phyloP scores from a whole-genome alignment of 768 basidiomycete genomes.

The Amanita pallidorosea region DNA sequence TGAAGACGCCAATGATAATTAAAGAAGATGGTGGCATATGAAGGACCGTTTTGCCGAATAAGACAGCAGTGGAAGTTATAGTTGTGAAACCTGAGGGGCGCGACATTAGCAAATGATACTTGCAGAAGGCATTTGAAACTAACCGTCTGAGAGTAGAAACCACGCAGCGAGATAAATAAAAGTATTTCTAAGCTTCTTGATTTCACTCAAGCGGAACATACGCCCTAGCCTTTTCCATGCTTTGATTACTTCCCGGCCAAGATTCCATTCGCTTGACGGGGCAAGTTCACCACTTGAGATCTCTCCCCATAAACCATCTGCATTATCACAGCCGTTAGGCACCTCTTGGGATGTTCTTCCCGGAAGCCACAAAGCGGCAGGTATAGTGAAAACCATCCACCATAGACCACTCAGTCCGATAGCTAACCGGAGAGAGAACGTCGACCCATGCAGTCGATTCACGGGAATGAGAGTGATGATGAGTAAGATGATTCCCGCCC shows the following conservation, averaged over 20 bases:
- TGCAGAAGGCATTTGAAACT: not conserved
- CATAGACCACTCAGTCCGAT: conserved; percentile 79
- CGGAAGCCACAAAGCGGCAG: conserved; percentile 69
- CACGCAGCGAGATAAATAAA: conserved; percentile 88
- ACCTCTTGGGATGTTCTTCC: conserved; percentile 13
- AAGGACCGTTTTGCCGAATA: conserved; percentile 86
- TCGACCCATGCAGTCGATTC: conserved; percentile 58
- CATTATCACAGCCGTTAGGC: conserved; percentile 8
- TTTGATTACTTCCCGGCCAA: conserved; percentile 38
- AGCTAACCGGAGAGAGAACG: conserved; percentile 68
- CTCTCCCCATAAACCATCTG: conserved; percentile 11
- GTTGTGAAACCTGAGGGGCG: conserved; percentile 70
- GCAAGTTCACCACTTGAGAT: conserved; percentile 14
- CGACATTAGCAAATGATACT: not conserved
- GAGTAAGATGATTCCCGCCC: conserved; percentile 70
- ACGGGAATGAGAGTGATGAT: conserved; percentile 75
- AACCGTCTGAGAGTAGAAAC: conserved; percentile 91
- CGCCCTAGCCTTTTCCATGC: conserved; percentile 71
- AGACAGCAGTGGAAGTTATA: conserved; percentile 81
- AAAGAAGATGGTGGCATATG: conserved; percentile 72
- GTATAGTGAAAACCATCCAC: conserved; percentile 81
- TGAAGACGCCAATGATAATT: conserved; percentile 71
- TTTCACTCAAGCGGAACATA: conserved; percentile 68
- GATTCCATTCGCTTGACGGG: conserved; percentile 26
- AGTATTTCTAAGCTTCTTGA: conserved; percentile 67